Evolutionary conservation across 345 rosid genomes (phyloP).

Genomic region (Turritis glabra): DNA sequence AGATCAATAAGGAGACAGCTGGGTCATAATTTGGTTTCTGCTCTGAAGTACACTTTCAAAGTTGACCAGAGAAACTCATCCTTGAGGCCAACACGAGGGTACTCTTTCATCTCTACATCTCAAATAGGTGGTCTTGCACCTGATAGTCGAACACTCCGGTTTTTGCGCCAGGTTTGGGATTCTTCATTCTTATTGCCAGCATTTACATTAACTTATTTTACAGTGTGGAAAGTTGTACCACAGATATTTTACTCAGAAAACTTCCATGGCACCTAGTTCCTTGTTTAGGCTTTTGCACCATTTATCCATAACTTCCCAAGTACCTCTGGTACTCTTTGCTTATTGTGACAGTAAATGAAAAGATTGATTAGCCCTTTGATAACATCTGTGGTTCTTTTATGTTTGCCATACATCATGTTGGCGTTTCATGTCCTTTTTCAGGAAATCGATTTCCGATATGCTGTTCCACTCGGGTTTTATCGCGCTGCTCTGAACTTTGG

Average conservation of each 20-base stretch:
- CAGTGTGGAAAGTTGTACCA: neutral
- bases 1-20: constrained; percentile 78
- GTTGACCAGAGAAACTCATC: constrained; percentile 76
- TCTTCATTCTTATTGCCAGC: constrained; percentile 1
- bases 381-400: constrained; percentile 6
- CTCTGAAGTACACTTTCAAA: constrained; percentile 73
- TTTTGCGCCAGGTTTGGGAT: constrained; percentile 75
- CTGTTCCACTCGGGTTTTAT: constrained; percentile 80
- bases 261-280: constrained; percentile 11
- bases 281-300: neutral
- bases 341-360: constrained; percentile 1
- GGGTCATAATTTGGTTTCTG: constrained; percentile 78
- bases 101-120: constrained; percentile 73
- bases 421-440: constrained; percentile 12
- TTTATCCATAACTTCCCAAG: neutral
- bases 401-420: constrained; percentile 5
- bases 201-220: neutral
- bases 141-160: constrained; percentile 69
- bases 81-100: constrained; percentile 79
- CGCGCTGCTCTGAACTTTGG: constrained; percentile 83
- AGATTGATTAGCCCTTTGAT: constrained; percentile 20
- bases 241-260: neutral
- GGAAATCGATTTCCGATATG: constrained; percentile 89
- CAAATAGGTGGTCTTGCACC: constrained; percentile 90
- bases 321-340: neutral